A percentile compares a stretch with the other conserved stretches of the same genome.
Evolutionary conservation across 176 grass and related monocot genomes (phyloP).

Genomic region (Typha latifolia): DNA sequence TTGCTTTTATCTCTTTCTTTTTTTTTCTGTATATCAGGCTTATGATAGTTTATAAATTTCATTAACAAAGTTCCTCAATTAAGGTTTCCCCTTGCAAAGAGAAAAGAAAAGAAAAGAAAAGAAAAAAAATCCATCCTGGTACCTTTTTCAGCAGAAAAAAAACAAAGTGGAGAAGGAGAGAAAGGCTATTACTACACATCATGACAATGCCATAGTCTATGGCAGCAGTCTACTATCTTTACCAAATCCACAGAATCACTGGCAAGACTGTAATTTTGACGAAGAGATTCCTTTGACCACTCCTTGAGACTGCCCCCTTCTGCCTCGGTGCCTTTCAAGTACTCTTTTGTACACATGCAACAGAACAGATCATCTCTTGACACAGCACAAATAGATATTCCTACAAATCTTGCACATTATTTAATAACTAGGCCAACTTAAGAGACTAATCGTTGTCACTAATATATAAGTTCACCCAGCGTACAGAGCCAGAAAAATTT

Average conservation of each 20-base stretch:
- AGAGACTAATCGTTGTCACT: background rate
- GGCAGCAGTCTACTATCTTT: background rate
- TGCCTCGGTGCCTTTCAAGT: slow-evolving; percentile 4
- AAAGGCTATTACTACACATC: background rate
- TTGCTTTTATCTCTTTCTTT: no score
- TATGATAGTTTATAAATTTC: no score
- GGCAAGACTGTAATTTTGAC: slow-evolving; percentile 5
- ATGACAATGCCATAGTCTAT: background rate
- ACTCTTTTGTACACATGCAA: slow-evolving; percentile 13
- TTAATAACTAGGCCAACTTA: background rate
- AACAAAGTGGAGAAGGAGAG: no score
- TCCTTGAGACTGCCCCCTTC: background rate
- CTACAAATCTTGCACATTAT: background rate
- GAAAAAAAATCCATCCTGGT: no score
- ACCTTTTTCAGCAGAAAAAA: no score
- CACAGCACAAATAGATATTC: background rate
- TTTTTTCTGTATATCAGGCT: no score
- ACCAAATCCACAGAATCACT: slow-evolving; percentile 2
- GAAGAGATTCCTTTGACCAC: background rate
- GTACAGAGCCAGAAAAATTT: background rate
- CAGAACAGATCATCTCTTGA: slow-evolving; percentile 20
- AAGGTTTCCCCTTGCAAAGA: no score
- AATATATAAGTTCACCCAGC: no score
- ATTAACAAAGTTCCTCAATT: no score
- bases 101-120: no score